A percentile compares a stretch with the other conserved stretches of the same genome.
Evolutionary conservation across 2,329 filamentous ascomycete species (phyloP).

Genomic region (Aspergillus sojae): DNA sequence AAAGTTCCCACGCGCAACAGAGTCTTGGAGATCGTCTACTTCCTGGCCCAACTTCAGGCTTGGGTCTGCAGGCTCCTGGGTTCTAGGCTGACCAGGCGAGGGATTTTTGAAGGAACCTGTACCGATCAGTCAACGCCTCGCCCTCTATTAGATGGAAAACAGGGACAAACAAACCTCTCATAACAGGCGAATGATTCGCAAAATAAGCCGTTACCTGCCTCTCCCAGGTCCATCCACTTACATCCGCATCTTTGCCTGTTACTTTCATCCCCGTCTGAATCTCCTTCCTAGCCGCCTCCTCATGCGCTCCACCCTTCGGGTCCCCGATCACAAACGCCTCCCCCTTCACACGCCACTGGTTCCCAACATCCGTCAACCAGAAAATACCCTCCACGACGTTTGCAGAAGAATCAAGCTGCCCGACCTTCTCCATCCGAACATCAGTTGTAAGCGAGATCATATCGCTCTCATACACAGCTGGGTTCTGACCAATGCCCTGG

Average conservation of each 20-base stretch:
- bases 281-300: conserved; percentile 53
- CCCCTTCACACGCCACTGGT: conserved; percentile 85
- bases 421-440: conserved; percentile 79
- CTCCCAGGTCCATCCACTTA: conserved; percentile 71
- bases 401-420: conserved; percentile 70
- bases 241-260: conserved; percentile 38
- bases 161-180: conserved; percentile 62
- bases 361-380: conserved; percentile 71
- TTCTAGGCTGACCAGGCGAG: conserved; percentile 64
- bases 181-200: conserved; percentile 79
- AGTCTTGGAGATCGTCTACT: conserved; percentile 71
- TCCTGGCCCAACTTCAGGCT: conserved; percentile 60
- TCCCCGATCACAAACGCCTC: conserved; percentile 73
- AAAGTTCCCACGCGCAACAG: conserved; percentile 72
- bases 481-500: conserved; percentile 56
- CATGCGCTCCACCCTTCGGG: conserved; percentile 64
- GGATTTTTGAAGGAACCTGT: conserved; percentile 72
- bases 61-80: conserved; percentile 51
- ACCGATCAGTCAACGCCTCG: conserved; percentile 1
- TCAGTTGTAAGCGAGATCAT: conserved; percentile 85
- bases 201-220: conserved; percentile 84
- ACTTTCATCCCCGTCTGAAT: conserved; percentile 60
- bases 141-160: background rate
- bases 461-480: conserved; percentile 72
- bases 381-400: conserved; percentile 77